Evolutionary conservation across 2,329 filamentous ascomycete genomes (phyloP), one percentile per base, ranked within the genome.

Genomic region (Colletotrichum chrysophilum): DNA sequence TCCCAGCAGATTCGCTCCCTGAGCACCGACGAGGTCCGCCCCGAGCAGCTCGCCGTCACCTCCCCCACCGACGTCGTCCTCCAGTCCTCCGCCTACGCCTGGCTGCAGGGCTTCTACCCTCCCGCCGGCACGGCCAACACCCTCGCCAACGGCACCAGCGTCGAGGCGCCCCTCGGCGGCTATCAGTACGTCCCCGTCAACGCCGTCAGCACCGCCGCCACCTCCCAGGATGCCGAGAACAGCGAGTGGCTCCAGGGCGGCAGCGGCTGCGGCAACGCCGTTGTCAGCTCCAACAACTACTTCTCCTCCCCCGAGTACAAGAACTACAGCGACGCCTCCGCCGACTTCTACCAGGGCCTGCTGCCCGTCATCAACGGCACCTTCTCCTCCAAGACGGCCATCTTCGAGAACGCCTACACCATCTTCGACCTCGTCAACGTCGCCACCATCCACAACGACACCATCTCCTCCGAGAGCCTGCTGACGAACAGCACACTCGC

Each of bases 31-130:
- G 81, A 92, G 4, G 94, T 94, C 82, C 91, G 92, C 73, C 87
- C 92, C 24, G 89, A 90, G 4, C 95, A 98, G 86, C 87, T 98
- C 78, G 89, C 88, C 71, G 91, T 95, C 70, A 93, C 92, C 16
- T 90, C 95, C 0, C 95, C 96, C 0, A 86, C 90, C 70, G 94
- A 98, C 84, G 89, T 89, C 52, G 95, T 98, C 21, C 90, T 98
- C 34, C 93, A 96, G 83, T 94, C 91, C 85, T 96, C 95, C 4
- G 95, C 95, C 74, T 88, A 91, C 61, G 94, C 91, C 36, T 98
- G 98, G 86, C 86, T 96, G 34, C 96, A 98, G 86, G 95, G 93
- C 34, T 88, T 98, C 24, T 98, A 98, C 82, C 96, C 96, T 12
- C 95, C 96, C 1, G 91, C 93, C 2, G 92, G 92, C 72, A 77